A percentile compares a stretch with the other conserved stretches of the same genome.
Conservation (phyloP, 2,329 filamentous ascomycete genomes). For the Rhinocladiella mackenziei region DNA sequence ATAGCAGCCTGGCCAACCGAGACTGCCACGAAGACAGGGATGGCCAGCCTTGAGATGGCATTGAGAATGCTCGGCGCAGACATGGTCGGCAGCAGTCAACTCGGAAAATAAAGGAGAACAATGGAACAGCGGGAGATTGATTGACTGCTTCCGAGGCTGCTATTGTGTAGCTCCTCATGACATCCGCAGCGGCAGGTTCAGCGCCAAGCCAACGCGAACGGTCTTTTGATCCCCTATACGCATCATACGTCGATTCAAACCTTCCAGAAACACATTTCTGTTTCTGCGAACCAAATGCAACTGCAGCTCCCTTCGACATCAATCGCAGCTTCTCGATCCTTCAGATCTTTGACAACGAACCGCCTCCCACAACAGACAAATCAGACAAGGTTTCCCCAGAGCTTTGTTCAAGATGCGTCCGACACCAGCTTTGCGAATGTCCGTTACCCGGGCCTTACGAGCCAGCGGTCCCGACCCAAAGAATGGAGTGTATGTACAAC, state of each 20-base stretch:
- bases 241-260: too few species aligned
- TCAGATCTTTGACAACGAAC: background rate
- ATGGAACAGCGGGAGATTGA: background rate
- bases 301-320: slow-evolving; percentile 10
- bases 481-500: slow-evolving; percentile 38
- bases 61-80: slow-evolving; percentile 49
- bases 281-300: slow-evolving; percentile 2
- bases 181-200: too few species aligned
- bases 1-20: slow-evolving; percentile 71
- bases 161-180: too few species aligned
- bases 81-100: slow-evolving; percentile 9
- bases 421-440: slow-evolving; percentile 25
- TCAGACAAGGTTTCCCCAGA: background rate
- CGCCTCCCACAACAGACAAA: background rate
- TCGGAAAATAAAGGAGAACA: background rate
- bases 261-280: too few species aligned
- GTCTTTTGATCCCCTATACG: too few species aligned
- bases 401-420: slow-evolving; percentile 24
- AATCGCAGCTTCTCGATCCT: slow-evolving; percentile 9
- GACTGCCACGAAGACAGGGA: slow-evolving; percentile 68
- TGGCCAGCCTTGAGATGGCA: slow-evolving; percentile 62
- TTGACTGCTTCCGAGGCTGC: too few species aligned
- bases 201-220: too few species aligned
- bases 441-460: slow-evolving; percentile 24
- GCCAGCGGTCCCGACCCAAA: slow-evolving; percentile 39